A percentile compares a stretch with the other conserved stretches of the same genome.
These are phyloP conservation scores for Setaria viridis DNA, from an alignment of 202 grass and related monocot species.

Conservation along the genomic window DNA sequence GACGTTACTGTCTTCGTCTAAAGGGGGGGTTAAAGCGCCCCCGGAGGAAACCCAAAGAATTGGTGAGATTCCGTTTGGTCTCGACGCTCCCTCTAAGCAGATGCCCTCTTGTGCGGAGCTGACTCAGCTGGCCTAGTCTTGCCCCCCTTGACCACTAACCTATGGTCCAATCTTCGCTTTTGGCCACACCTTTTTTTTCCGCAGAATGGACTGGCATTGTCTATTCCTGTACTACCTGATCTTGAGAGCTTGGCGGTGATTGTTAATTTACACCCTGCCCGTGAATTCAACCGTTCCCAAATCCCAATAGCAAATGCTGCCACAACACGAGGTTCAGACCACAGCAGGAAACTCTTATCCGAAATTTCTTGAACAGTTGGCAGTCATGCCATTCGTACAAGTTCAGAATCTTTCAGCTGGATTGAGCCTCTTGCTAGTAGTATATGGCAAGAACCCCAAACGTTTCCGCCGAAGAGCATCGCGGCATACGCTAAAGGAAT, in stretches of 20 bases:
- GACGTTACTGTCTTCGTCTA: neutral
- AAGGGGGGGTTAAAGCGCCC: neutral
- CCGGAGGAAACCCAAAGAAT: neutral
- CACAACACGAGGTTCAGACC: neutral
- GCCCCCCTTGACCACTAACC: slow-evolving; percentile 12
- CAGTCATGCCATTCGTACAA: neutral
- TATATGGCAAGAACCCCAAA: neutral
- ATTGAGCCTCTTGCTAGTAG: neutral
- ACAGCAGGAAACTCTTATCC: neutral
- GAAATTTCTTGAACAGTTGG: neutral
- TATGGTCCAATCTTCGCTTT: slow-evolving; percentile 34
- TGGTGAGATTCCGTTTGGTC: neutral
- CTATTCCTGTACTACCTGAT: neutral
- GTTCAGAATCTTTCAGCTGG: neutral
- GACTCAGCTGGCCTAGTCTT: slow-evolving; percentile 36
- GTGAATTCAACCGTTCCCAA: neutral
- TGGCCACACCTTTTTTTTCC: slow-evolving; percentile 35
- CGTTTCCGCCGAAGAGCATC: neutral
- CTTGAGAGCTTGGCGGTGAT: neutral
- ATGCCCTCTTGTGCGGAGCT: slow-evolving; percentile 36
- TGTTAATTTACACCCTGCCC: slow-evolving; percentile 6
- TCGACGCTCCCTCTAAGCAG: neutral
- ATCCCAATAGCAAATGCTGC: neutral
- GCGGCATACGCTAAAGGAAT: neutral
- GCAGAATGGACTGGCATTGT: neutral